Conservation (phyloP, 805 yeast species). For the Monosporozyma yasuniensis region DNA sequence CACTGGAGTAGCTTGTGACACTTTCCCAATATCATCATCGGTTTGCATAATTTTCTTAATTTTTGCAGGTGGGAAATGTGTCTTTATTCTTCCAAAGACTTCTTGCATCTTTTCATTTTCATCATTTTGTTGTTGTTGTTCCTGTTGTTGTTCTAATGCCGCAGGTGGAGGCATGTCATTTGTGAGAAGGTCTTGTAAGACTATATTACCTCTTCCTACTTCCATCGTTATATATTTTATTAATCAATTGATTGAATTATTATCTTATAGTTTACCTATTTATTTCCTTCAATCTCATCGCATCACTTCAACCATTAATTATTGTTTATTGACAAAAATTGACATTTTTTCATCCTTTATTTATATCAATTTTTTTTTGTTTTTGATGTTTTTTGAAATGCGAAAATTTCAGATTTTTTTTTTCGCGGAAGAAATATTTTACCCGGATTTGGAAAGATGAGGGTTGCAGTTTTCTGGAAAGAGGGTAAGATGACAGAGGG, state of each 20-base stretch:
- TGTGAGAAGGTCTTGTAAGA: neutral
- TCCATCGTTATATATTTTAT: neutral
- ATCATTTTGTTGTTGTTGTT: constrained; percentile 3
- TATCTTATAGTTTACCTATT: neutral
- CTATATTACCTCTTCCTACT: constrained; percentile 3
- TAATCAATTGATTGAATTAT: neutral
- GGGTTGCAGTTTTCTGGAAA: too few species aligned
- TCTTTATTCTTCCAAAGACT: constrained; percentile 43
- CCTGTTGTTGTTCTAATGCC: constrained; percentile 1
- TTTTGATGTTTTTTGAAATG: neutral
- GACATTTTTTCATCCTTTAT: neutral
- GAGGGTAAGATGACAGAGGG: too few species aligned
- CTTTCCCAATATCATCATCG: constrained; percentile 97
- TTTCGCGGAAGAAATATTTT: neutral
- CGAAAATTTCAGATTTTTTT: neutral
- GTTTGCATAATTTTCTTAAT: constrained; percentile 95
- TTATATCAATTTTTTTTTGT: neutral
- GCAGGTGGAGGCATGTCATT: constrained; percentile 1
- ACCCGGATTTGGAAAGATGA: too few species aligned
- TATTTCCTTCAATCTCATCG: neutral
- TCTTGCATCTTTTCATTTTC: constrained; percentile 10
- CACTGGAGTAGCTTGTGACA: constrained; percentile 98
- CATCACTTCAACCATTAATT: too few species aligned
- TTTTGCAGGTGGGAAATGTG: constrained; percentile 87
- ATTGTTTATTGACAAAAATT: neutral